Conservation (phyloP, 176 grass and related monocot species). For the Oropetium thomaeum region DNA sequence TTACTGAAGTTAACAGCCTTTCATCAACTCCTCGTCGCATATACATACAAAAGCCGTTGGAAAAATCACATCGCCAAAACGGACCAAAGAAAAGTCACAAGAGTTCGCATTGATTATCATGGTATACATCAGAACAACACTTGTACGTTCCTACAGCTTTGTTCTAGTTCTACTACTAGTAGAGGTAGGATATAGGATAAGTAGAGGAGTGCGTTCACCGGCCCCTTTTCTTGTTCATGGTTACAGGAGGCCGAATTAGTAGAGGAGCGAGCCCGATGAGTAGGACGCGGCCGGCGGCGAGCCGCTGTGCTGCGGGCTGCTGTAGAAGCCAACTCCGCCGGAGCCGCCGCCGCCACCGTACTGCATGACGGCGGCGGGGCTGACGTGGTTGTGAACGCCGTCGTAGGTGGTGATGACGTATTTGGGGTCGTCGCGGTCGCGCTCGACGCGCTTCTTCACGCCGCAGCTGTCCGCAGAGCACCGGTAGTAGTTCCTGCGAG, state of each 20-base stretch:
- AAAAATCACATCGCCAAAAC: neutral
- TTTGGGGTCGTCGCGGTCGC: constrained; percentile 46
- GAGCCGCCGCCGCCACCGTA: constrained; percentile 18
- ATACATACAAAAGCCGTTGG: neutral
- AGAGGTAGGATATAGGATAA: too few species aligned
- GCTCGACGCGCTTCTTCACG: constrained; percentile 69
- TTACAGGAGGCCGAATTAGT: too few species aligned
- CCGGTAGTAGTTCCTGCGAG: constrained; percentile 59
- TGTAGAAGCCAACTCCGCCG: constrained; percentile 11
- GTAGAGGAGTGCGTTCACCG: too few species aligned
- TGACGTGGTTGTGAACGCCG: constrained; percentile 60
- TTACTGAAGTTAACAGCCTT: neutral
- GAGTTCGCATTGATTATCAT: neutral
- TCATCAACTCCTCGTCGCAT: neutral
- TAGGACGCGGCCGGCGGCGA: constrained; percentile 33
- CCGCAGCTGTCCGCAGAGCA: constrained; percentile 53
- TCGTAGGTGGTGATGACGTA: constrained; percentile 72
- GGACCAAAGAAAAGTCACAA: neutral
- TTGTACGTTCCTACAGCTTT: neutral
- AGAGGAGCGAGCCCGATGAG: constrained; percentile 19
- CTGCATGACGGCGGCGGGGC: constrained; percentile 17
- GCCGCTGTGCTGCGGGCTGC: constrained; percentile 36
- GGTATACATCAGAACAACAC: neutral
- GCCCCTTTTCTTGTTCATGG: neutral
- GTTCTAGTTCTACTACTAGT: too few species aligned